These are phyloP conservation scores for Teratosphaeria gauchensis DNA, from an alignment of 2,329 filamentous ascomycete genomes.

Conservation along the genomic window DNA sequence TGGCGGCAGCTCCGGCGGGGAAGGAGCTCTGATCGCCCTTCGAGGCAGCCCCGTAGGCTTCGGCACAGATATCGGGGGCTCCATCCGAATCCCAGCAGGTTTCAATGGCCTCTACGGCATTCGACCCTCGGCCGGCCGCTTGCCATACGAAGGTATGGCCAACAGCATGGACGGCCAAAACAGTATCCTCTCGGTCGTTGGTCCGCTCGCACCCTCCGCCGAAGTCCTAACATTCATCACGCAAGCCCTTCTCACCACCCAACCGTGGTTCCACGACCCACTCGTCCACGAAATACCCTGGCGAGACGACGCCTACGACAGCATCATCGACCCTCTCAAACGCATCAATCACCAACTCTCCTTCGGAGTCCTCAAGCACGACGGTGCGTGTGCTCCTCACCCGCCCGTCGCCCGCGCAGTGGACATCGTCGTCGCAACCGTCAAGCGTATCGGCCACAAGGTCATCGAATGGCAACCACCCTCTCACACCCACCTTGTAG, in stretches of 20 bases:
- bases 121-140: conserved; percentile 43
- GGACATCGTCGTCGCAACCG: conserved; percentile 38
- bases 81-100: conserved; percentile 49
- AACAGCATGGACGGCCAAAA: conserved; percentile 58
- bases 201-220: conserved; percentile 50
- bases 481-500: conserved; percentile 32
- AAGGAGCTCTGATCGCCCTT: conserved; percentile 47
- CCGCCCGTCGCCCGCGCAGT: conserved; percentile 51
- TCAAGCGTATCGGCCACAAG: conserved; percentile 46
- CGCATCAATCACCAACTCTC: conserved; percentile 31
- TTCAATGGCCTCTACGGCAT: conserved; percentile 51
- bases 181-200: conserved; percentile 52
- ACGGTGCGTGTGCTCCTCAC: conserved; percentile 42
- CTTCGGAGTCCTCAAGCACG: conserved; percentile 46
- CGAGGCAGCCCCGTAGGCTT: conserved; percentile 47
- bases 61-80: conserved; percentile 49
- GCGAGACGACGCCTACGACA: conserved; percentile 40
- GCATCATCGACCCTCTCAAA: conserved; percentile 21
- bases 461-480: conserved; percentile 50
- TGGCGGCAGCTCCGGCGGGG: conserved; percentile 52
- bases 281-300: conserved; percentile 57
- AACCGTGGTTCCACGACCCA: conserved; percentile 60
- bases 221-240: conserved; percentile 47
- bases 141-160: conserved; percentile 49
- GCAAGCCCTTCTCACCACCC: conserved; percentile 45